phyloP scores from a whole-genome alignment of 2,329 filamentous ascomycete species.

The Alternaria triticina region DNA sequence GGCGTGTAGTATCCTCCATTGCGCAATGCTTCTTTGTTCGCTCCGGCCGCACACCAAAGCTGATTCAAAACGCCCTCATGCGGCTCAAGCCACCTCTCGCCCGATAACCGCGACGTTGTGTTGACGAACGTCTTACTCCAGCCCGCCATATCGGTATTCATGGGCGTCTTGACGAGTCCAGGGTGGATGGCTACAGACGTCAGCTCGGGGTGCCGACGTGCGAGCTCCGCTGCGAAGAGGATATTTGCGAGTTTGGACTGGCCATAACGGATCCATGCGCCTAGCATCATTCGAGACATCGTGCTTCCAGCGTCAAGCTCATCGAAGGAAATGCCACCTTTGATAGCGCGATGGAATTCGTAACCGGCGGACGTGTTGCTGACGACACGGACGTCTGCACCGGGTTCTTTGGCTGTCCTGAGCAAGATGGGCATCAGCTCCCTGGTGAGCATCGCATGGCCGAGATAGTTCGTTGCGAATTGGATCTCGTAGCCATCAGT shows the following conservation, averaged over 20 bases:
- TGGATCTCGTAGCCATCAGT: slow-evolving; percentile 58
- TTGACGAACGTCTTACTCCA: slow-evolving; percentile 19
- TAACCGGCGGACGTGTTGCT: slow-evolving; percentile 46
- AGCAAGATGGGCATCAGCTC: slow-evolving; percentile 53
- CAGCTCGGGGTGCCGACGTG: slow-evolving; percentile 53
- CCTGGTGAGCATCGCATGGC: slow-evolving; percentile 56
- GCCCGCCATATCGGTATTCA: slow-evolving; percentile 34
- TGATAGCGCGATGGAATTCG: slow-evolving; percentile 12
- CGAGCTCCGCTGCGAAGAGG: slow-evolving; percentile 53
- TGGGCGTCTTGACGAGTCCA: slow-evolving; percentile 55
- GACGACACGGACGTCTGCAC: slow-evolving; percentile 55
- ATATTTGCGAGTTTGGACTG: slow-evolving; percentile 60
- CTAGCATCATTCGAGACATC: slow-evolving; percentile 31
- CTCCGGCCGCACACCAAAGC: slow-evolving; percentile 45
- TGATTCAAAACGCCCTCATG: slow-evolving; percentile 44
- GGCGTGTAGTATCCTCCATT: slow-evolving; percentile 50
- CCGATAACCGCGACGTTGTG: slow-evolving; percentile 3
- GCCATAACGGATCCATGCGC: slow-evolving; percentile 53
- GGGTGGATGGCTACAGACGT: slow-evolving; percentile 55
- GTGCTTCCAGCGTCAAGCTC: background rate
- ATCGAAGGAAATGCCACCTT: slow-evolving; percentile 43
- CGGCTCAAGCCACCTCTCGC: background rate
- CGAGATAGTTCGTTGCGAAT: slow-evolving; percentile 59
- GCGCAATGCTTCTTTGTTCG: slow-evolving; percentile 36
- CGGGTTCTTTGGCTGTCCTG: slow-evolving; percentile 47